Base-by-base conservation (phyloP, 2,329 filamentous ascomycete genomes). In the Chrysoporthe puriensis region DNA sequence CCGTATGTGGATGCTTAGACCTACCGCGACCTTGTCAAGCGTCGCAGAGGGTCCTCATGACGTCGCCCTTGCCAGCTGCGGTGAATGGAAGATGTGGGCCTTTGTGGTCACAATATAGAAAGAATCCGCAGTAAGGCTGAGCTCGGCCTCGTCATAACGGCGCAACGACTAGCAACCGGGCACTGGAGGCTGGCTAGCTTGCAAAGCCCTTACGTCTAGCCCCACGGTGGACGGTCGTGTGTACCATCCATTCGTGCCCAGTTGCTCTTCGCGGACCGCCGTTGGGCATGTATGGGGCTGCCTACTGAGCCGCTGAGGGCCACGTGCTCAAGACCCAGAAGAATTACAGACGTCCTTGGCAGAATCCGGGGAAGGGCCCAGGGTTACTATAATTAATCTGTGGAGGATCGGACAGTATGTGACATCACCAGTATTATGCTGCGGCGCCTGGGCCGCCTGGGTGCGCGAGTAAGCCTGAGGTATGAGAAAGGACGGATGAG, bases 341-440 rank as follows among this genome's bases (percentile, higher is more conserved):
- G 34, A n/a, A n/a, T 66, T 46, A 18, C 44, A 50, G 34, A 54
- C 60, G 36, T 26, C 52, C 42, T 60, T 48, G 42, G 46, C 26
- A 32, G 21, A 36, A 59, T 64, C 54, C 42, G 56, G 66, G 61
- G 61, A 60, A 40, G 43, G 40, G 40, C 54, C 66, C 66, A 43
- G 42, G 42, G n/a, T 4, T n/a, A 34, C 60, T 36, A 59, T 52
- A 34, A n/a, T 43, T 52, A 34, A n/a, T 43, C 42, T 21, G 43
- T 54, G 61, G 61, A 58, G 32, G 57, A 7, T 54, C 57, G 56
- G 66, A 36, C 54, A 34, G 40, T 32, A 36, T 16, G 66, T 67
- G 66, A 59, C 66, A 67, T 67, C 66, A 64, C 58, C 48, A 54
- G 44, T 44, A n/a, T 64, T 52, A 67, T 67, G 66, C 66, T 40